Percentiles rank a stretch among this genome's conserved stretches.
These are phyloP conservation scores for Musa balbisiana DNA, from an alignment of 202 grass and related monocot species.

Conservation along the genomic window DNA sequence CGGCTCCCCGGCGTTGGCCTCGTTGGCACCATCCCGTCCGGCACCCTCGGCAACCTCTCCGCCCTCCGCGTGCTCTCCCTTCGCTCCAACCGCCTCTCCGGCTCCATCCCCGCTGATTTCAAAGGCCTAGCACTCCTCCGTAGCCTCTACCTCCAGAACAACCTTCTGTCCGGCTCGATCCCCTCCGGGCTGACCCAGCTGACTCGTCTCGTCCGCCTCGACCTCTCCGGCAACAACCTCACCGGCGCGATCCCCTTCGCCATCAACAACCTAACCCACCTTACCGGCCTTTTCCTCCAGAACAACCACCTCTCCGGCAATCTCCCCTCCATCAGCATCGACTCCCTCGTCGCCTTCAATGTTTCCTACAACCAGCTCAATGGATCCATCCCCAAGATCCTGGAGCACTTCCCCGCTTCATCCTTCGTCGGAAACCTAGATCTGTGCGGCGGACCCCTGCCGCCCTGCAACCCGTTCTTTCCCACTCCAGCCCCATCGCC, in stretches of 20 bases:
- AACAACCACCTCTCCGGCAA: conserved; percentile 47
- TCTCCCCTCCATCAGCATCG: conserved; percentile 42
- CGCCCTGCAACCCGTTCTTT: conserved; percentile 55
- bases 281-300: conserved; percentile 39
- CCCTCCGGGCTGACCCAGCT: conserved; percentile 23
- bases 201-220: conserved; percentile 41
- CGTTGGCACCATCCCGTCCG: conserved; percentile 28
- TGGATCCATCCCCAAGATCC: conserved; percentile 48
- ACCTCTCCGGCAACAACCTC: conserved; percentile 46
- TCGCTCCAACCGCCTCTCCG: conserved; percentile 56
- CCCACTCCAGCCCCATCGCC: conserved; percentile 47
- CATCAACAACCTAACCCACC: conserved; percentile 24
- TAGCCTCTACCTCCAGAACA: conserved; percentile 51
- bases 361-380: conserved; percentile 60
- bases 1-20: conserved; percentile 70
- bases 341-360: conserved; percentile 34
- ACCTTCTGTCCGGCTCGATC: conserved; percentile 44
- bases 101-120: conserved; percentile 48
- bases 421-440: conserved; percentile 49
- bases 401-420: conserved; percentile 28
- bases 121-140: conserved; percentile 31
- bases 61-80: conserved; percentile 53
- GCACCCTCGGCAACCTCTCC: conserved; percentile 35
- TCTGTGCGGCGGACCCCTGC: conserved; percentile 54
- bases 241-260: conserved; percentile 33